Evolutionary conservation across 2,329 filamentous ascomycete species (phyloP).

Genomic region (Fusarium tanahbumbuense): DNA sequence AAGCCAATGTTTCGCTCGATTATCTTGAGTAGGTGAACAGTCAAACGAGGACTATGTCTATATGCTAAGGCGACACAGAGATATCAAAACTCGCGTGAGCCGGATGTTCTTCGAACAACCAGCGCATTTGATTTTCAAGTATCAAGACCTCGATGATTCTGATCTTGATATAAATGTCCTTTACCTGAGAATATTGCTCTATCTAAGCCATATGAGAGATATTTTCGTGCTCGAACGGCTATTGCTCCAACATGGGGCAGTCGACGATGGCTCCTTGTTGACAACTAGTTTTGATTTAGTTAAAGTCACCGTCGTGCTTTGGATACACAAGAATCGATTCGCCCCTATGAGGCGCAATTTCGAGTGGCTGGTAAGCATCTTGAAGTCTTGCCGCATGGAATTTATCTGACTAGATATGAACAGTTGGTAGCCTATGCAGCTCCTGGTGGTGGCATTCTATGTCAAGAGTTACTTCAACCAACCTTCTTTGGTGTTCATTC

Average conservation of each 20-base stretch:
- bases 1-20: constrained; percentile 24
- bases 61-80: constrained; percentile 41
- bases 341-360: constrained; percentile 56
- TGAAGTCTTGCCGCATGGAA: not conserved
- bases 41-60: not conserved
- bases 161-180: constrained; percentile 48
- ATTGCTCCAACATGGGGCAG: constrained; percentile 58
- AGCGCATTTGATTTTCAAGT: constrained; percentile 53
- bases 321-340: constrained; percentile 62
- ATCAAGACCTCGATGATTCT: constrained; percentile 52
- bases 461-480: constrained; percentile 61
- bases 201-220: constrained; percentile 65
- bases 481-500: constrained; percentile 51
- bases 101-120: constrained; percentile 52
- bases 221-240: constrained; percentile 69
- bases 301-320: constrained; percentile 58
- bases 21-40: constrained; percentile 40
- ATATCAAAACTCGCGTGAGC: constrained; percentile 52
- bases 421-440: constrained; percentile 64
- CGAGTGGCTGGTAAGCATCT: constrained; percentile 60
- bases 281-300: constrained; percentile 61
- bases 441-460: constrained; percentile 62
- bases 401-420: not conserved
- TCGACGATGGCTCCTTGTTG: constrained; percentile 56
- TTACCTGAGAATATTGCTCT: constrained; percentile 60